Conservation (phyloP, 306 rosid species). For the Nissolia schottii region DNA sequence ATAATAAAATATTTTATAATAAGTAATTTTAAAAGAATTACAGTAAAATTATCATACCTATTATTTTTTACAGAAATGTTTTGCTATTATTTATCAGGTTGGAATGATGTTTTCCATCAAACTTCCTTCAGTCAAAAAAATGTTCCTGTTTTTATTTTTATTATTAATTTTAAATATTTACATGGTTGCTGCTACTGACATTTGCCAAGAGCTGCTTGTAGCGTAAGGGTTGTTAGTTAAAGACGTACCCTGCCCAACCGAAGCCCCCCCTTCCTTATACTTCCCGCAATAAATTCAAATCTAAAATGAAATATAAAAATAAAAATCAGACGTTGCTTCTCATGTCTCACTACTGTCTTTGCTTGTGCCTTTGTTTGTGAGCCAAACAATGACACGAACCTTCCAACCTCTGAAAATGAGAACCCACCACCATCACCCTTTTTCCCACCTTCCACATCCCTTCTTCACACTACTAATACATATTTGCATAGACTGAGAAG, state of each 20-base stretch:
- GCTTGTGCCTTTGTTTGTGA: constrained; percentile 34
- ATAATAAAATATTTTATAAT: background rate
- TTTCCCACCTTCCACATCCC: constrained; percentile 27
- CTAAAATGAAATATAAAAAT: constrained; percentile 20
- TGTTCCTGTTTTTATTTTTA: background rate
- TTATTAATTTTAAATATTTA: background rate
- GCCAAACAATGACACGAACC: constrained; percentile 63
- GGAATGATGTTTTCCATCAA: background rate
- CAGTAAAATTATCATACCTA: background rate
- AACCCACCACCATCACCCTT: constrained; percentile 33
- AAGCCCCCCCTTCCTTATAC: constrained; percentile 74
- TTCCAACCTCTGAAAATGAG: constrained; percentile 58
- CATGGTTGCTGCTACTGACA: constrained; percentile 2
- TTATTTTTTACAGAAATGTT: background rate
- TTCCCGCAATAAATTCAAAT: constrained; percentile 72
- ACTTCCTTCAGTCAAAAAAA: background rate
- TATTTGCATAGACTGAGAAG: constrained; percentile 30
- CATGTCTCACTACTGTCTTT: constrained; percentile 40
- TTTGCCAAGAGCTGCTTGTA: constrained; percentile 28
- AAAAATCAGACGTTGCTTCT: constrained; percentile 45
- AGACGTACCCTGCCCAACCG: constrained; percentile 61
- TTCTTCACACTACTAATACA: constrained; percentile 17
- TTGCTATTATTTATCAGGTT: background rate
- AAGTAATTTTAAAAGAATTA: background rate
- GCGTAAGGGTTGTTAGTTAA: constrained; percentile 41